Base-by-base conservation (phyloP, 2,329 filamentous ascomycete species). In the Aspergillus pseudoglaucus region DNA sequence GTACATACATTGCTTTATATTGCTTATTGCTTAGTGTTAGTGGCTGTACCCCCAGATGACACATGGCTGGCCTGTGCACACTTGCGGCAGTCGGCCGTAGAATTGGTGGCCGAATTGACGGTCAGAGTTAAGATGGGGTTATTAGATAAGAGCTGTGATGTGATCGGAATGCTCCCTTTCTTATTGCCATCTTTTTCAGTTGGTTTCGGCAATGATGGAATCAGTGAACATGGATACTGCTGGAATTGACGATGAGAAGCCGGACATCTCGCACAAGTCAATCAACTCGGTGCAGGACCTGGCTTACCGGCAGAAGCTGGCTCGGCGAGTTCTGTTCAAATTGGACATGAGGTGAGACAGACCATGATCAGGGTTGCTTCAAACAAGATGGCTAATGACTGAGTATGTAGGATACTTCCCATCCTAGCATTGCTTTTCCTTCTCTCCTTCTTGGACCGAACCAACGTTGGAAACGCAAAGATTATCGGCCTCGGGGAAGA, bases 381-480 rank as follows among this genome's bases (percentile, higher is more conserved):
- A n/a, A n/a, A 25, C 12, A 22, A n/a, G 20, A 20, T 6, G 22
- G 40, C 40, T 42, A 15, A 7, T 23, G 18, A 37, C 23, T 37
- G n/a, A 6, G 27, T 47, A 84, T 7, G 27, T 47, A 84, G 80
- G 43, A 78, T 85, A 22, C 68, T 85, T 6, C 82, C 83, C 0
- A 66, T 83, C 6, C 73, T 87, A n/a, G 76, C 81, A 0, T 58
- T 85, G 0, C 68, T 87, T 1, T 85, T 85, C 55, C 71, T 86
- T 8, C 85, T 80, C 66, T 85, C 82, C 1, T 79, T 80, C 53
- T 71, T 80, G 47, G 84, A 87, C 63, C 76, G 85, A 38, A 85
- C 83, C n/a, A 88, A 87, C 60, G 81, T 87, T 33, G 84, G 84
- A 33, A 87, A 87, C 58, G 84, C 83, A 20, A 81, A 81, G 51